phyloP scores from a whole-genome alignment of 2,329 filamentous ascomycete species.

The Apiospora rasikravindrae region DNA sequence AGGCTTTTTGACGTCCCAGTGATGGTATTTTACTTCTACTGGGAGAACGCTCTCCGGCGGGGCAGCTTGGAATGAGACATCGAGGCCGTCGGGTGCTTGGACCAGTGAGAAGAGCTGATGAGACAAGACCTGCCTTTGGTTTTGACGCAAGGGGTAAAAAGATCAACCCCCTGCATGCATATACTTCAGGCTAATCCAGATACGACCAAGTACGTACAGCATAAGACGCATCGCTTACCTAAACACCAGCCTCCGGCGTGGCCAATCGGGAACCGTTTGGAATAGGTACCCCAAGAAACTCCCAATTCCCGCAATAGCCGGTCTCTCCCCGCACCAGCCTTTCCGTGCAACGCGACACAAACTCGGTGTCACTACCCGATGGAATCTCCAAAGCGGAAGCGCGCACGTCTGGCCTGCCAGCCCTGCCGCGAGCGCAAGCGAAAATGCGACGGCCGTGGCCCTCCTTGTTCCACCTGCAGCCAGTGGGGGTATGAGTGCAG shows the following conservation, averaged over 20 bases:
- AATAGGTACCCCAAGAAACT: not conserved
- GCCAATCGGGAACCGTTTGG: not conserved
- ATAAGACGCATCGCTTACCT: not conserved
- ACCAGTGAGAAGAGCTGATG: no score
- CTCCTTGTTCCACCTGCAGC: slow-evolving; percentile 57
- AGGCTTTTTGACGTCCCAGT: no score
- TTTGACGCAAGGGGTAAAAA: no score
- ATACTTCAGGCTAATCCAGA: not conserved
- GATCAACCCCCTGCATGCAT: not conserved
- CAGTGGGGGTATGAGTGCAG: slow-evolving; percentile 59
- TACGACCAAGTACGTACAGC: not conserved
- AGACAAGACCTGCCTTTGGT: no score
- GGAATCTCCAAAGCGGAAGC: slow-evolving; percentile 28
- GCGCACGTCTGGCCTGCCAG: slow-evolving; percentile 52
- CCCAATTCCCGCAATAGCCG: slow-evolving; percentile 16
- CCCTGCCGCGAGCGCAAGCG: slow-evolving; percentile 61
- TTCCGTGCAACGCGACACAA: not conserved
- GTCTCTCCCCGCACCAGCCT: not conserved
- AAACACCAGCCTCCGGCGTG: not conserved
- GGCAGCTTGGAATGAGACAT: no score
- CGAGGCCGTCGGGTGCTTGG: no score
- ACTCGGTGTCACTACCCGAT: not conserved
- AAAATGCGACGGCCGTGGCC: slow-evolving; percentile 56
- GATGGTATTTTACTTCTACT: no score
- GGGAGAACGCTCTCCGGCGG: no score